These are phyloP conservation scores for Globisporangium paddicum DNA, from an alignment of 352 stramenopile genomes.

Conservation along the genomic window DNA sequence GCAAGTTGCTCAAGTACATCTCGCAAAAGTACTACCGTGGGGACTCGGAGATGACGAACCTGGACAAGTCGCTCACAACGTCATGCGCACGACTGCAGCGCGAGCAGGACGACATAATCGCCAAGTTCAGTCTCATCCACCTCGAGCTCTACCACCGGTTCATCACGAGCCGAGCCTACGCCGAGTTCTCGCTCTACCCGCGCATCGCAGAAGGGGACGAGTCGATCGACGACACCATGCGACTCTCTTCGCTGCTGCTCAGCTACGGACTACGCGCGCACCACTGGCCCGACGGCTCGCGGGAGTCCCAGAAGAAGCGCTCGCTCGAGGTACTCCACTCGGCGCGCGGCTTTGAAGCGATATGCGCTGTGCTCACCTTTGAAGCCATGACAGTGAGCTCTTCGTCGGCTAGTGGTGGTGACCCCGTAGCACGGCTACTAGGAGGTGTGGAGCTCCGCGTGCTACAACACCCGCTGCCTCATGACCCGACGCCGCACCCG, in stretches of 20 bases:
- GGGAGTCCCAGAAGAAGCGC: slow-evolving; percentile 48
- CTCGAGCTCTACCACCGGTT: slow-evolving; percentile 84
- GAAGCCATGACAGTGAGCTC: slow-evolving; percentile 40
- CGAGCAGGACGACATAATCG: slow-evolving; percentile 79
- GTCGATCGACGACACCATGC: slow-evolving; percentile 69
- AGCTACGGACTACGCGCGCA: slow-evolving; percentile 82
- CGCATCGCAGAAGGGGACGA: slow-evolving; percentile 42
- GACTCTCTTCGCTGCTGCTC: slow-evolving; percentile 63
- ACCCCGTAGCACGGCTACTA: background rate
- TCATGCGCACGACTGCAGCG: slow-evolving; percentile 62
- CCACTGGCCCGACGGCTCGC: slow-evolving; percentile 59
- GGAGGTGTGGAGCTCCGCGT: slow-evolving; percentile 35
- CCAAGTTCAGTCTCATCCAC: slow-evolving; percentile 84
- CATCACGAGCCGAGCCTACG: slow-evolving; percentile 76
- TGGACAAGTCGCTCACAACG: slow-evolving; percentile 63
- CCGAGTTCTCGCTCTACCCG: slow-evolving; percentile 80
- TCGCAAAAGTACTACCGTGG: slow-evolving; percentile 81
- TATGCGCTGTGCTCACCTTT: slow-evolving; percentile 73
- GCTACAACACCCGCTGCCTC: slow-evolving; percentile 44
- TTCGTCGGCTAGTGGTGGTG: slow-evolving; percentile 19
- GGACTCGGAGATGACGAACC: slow-evolving; percentile 63
- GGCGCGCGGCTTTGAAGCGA: slow-evolving; percentile 64
- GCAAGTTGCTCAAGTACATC: slow-evolving; percentile 78
- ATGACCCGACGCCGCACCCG: slow-evolving; percentile 36
- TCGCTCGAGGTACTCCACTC: slow-evolving; percentile 65